phyloP scores from a whole-genome alignment of 164 flowering plant genomes.

The Vitis rotundifolia region DNA sequence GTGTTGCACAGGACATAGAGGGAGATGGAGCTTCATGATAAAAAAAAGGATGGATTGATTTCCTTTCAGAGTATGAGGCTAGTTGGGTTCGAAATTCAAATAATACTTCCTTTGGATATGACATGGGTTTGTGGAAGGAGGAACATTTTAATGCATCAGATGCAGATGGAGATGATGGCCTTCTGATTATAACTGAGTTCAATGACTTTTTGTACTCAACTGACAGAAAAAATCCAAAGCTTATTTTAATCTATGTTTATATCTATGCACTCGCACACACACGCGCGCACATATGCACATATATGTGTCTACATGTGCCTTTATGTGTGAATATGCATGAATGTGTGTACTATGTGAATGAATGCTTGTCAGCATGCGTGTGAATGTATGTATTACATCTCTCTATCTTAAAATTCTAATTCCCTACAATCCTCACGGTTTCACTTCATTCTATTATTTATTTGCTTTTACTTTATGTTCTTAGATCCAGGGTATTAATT shows the following conservation, averaged over 20 bases:
- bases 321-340: too few relatives aligned
- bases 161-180: constrained; percentile 89
- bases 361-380: too few relatives aligned
- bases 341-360: too few relatives aligned
- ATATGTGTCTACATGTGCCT: too few relatives aligned
- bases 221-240: constrained; percentile 78
- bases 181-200: constrained; percentile 79
- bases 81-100: constrained; percentile 69
- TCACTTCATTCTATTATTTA: too few relatives aligned
- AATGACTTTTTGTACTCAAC: constrained; percentile 94
- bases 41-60: constrained; percentile 81
- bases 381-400: too few relatives aligned
- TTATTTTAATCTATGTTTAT: constrained; percentile 9
- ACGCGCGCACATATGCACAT: too few relatives aligned
- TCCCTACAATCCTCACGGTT: too few relatives aligned
- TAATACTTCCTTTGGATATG: constrained; percentile 63
- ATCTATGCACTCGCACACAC: too few relatives aligned
- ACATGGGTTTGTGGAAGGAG: constrained; percentile 98
- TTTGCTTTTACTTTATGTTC: too few relatives aligned
- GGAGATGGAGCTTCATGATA: constrained; percentile 91
- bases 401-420: too few relatives aligned
- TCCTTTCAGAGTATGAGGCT: constrained; percentile 82
- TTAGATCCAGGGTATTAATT: too few relatives aligned
- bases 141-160: constrained; percentile 98
- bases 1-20: constrained; percentile 79